A percentile compares a stretch with the other conserved stretches of the same genome.
phyloP scores from a whole-genome alignment of 2,329 filamentous ascomycete genomes.

The Botrytis galanthina region DNA sequence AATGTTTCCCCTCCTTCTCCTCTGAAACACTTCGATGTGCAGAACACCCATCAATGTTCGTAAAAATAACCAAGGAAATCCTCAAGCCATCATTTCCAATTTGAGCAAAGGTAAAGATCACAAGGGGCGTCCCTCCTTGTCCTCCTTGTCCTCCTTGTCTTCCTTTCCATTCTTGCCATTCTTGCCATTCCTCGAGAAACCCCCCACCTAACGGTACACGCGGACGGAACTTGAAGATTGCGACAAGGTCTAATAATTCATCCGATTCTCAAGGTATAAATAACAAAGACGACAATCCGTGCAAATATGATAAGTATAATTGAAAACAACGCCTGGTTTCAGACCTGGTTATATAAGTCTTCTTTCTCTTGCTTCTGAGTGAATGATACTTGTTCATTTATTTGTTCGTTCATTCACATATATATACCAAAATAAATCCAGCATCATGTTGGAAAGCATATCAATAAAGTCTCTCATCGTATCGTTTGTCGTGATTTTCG shows the following conservation, averaged over 20 bases:
- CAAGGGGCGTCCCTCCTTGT: not conserved
- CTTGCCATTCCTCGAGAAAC: not conserved
- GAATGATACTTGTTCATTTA: not conserved
- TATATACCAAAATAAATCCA: not conserved
- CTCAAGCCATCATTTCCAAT: not conserved
- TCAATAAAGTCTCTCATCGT: conserved; percentile 45
- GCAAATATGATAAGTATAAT: not conserved
- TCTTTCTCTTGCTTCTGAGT: not conserved
- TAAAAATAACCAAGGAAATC: not conserved
- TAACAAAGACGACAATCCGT: not conserved
- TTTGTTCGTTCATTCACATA: not conserved
- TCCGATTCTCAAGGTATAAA: not conserved
- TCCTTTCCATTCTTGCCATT: not conserved
- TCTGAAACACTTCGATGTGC: not conserved
- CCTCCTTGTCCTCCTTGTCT: not conserved
- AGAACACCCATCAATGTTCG: not conserved
- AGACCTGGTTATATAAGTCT: not conserved
- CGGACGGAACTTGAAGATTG: conserved; percentile 24
- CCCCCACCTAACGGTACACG: not conserved
- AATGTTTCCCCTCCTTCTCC: not conserved
- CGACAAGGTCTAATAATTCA: conserved; percentile 25
- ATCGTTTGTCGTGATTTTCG: conserved; percentile 23
- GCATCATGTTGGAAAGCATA: conserved; percentile 37
- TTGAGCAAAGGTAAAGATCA: not conserved
- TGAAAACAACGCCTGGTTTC: not conserved